Evolutionary conservation across 495 filamentous ascomycete species (phyloP), one percentile per base, ranked within the genome.

Genomic region (Podospora australis): DNA sequence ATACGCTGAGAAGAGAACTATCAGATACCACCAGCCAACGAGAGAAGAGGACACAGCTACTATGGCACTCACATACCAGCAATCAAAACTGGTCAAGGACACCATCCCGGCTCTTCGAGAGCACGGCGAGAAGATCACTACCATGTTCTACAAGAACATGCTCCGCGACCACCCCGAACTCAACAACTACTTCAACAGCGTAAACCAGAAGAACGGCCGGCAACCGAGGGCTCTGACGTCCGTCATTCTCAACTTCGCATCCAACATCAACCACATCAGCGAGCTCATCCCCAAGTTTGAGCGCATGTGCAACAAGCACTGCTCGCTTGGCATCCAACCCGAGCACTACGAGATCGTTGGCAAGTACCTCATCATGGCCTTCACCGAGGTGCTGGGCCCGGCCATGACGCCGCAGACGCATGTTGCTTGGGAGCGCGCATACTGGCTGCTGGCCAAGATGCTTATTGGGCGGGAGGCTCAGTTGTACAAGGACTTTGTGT

Each of bases 261-360:
- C 75, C 40, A 74, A 87, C 63, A 87, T 87, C 63, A 78, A 82
- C 65, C 72, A 87, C 65, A 75, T 85, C 16, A 79, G 73, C 53
- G 81, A 75, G 39, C 66, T 88, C 9, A 68, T 69, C 25, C 75
- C 81, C 2, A 80, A 81, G 48, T 69, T 88, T 14, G 82, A 85
- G 65, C 71, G 82, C 49, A 85, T 88, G 58, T 81, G 80, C 64
- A 73, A 84, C 61, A 87, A 87, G 62, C 84, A 88, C 56, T 83
- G 81, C 50, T 85, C 81, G 0, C 73, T 88, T 25, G 78, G 78
- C 65, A 80, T 88, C 63, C 67, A 72, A 49, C 81, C 84, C 14
- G 81, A 83, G 10, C 75, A 85, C 51, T 88, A 87, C 64, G 67
- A 78, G 35, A 77, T 84, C 32, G 83, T 88, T 5, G 83, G 75